phyloP scores from a whole-genome alignment of 2,329 filamentous ascomycete species.

The Penicillium olsonii region DNA sequence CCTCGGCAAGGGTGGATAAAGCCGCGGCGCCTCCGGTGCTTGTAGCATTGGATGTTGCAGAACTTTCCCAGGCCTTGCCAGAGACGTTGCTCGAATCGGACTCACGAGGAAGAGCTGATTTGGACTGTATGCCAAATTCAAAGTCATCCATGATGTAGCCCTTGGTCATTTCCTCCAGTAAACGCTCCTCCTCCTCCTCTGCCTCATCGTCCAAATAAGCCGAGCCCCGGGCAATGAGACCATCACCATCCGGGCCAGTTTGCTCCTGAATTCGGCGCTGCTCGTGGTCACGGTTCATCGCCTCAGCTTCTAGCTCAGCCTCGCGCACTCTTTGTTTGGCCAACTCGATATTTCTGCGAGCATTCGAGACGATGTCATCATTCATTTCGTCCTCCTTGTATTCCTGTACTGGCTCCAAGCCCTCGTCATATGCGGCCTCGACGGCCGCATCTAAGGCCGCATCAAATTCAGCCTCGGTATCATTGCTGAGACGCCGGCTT shows the following conservation, averaged over 20 bases:
- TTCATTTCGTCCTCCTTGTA: conserved; percentile 30
- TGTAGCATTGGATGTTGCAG: conserved; percentile 70
- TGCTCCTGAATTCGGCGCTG: conserved; percentile 47
- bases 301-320: conserved; percentile 68
- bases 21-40: conserved; percentile 60
- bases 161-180: conserved; percentile 84
- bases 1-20: conserved; percentile 73
- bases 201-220: conserved; percentile 63
- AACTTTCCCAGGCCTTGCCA: conserved; percentile 79
- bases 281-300: conserved; percentile 62
- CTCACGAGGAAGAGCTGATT: conserved; percentile 70
- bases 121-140: conserved; percentile 68
- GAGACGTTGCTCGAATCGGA: conserved; percentile 80
- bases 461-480: conserved; percentile 87
- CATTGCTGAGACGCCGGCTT: conserved; percentile 67
- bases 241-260: conserved; percentile 17
- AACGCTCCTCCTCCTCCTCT: conserved; percentile 71
- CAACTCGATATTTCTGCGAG: conserved; percentile 68
- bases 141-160: conserved; percentile 84
- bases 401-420: conserved; percentile 67
- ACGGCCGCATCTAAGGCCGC: conserved; percentile 92
- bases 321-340: conserved; percentile 75
- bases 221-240: conserved; percentile 30
- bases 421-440: conserved; percentile 92
- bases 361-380: conserved; percentile 48